These are phyloP conservation scores for Chenopodium formosanum DNA, from an alignment of 148 eudicot genomes.

Conservation along the genomic window DNA sequence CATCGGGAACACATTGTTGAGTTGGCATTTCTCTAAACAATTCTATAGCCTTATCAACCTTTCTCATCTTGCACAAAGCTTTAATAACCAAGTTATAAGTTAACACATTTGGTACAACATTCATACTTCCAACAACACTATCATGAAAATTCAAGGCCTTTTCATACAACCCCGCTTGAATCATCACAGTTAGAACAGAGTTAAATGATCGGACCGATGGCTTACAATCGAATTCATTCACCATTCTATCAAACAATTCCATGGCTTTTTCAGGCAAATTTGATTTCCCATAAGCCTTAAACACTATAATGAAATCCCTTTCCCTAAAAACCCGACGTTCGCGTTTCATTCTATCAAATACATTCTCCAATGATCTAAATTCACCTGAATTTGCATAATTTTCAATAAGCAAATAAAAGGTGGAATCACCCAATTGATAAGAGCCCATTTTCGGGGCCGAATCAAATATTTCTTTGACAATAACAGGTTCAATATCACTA, in stretches of 20 bases:
- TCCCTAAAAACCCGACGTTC: slow-evolving; percentile 66
- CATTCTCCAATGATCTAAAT: slow-evolving; percentile 51
- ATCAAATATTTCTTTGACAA: slow-evolving; percentile 42
- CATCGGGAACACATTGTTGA: slow-evolving; percentile 61
- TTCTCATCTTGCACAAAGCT: slow-evolving; percentile 55
- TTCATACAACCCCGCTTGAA: slow-evolving; percentile 42
- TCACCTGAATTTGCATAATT: slow-evolving; percentile 53
- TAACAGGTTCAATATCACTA: slow-evolving; percentile 24
- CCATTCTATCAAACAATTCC: slow-evolving; percentile 67
- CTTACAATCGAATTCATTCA: slow-evolving; percentile 53
- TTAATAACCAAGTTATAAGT: slow-evolving; percentile 77
- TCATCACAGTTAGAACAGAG: slow-evolving; percentile 63
- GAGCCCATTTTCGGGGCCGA: slow-evolving; percentile 50
- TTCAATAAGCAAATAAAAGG: slow-evolving; percentile 63
- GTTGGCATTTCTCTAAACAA: slow-evolving; percentile 64
- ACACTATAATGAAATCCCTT: slow-evolving; percentile 52
- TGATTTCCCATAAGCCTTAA: slow-evolving; percentile 69
- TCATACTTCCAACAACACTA: slow-evolving; percentile 36
- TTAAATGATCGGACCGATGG: slow-evolving; percentile 77
- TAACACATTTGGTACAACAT: slow-evolving; percentile 54
- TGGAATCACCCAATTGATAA: slow-evolving; percentile 71
- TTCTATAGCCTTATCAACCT: slow-evolving; percentile 63
- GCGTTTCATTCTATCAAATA: slow-evolving; percentile 65
- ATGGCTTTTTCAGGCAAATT: slow-evolving; percentile 50
- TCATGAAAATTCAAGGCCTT: slow-evolving; percentile 61